Percentiles rank a stretch among this genome's conserved stretches.
Evolutionary conservation across 2,329 filamentous ascomycete species (phyloP).

Genomic region (Colletotrichum tabaci): DNA sequence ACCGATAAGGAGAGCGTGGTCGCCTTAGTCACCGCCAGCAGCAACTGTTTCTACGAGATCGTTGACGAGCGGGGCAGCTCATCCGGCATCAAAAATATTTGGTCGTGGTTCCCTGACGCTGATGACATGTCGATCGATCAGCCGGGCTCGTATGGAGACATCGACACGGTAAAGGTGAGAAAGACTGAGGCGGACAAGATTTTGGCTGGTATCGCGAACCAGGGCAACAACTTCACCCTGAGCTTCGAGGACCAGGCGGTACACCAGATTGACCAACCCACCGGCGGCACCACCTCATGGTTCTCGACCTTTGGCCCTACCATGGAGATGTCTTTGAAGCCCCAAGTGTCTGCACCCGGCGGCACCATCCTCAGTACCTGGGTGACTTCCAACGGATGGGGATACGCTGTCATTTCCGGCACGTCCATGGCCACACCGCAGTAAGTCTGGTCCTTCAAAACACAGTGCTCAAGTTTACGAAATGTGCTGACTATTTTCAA

Average conservation of each 20-base stretch:
- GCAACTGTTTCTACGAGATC: constrained; percentile 9
- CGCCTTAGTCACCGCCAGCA: constrained; percentile 14
- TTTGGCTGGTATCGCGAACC: constrained; percentile 15
- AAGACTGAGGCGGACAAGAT: constrained; percentile 32
- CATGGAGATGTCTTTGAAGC: constrained; percentile 36
- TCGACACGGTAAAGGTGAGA: constrained; percentile 26
- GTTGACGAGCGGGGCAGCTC: constrained; percentile 19
- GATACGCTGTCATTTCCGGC: constrained; percentile 37
- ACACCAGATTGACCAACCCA: constrained; percentile 32
- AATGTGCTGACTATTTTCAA: neutral
- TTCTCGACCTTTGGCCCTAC: constrained; percentile 35
- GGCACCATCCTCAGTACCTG: constrained; percentile 36
- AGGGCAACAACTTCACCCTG: constrained; percentile 32
- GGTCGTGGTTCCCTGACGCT: constrained; percentile 29
- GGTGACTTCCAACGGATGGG: constrained; percentile 35
- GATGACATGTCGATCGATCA: constrained; percentile 22
- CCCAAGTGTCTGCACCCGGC: constrained; percentile 32
- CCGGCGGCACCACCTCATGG: constrained; percentile 21
- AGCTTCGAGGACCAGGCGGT: constrained; percentile 28
- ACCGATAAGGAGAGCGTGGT: constrained; percentile 13
- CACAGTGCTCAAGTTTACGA: no score
- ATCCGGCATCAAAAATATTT: constrained; percentile 25
- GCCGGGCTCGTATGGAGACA: constrained; percentile 17
- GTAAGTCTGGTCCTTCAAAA: constrained; percentile 3
- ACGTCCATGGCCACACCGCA: constrained; percentile 38